phyloP scores from a whole-genome alignment of 2,329 filamentous ascomycete genomes.

The Colletotrichum graminicola region DNA sequence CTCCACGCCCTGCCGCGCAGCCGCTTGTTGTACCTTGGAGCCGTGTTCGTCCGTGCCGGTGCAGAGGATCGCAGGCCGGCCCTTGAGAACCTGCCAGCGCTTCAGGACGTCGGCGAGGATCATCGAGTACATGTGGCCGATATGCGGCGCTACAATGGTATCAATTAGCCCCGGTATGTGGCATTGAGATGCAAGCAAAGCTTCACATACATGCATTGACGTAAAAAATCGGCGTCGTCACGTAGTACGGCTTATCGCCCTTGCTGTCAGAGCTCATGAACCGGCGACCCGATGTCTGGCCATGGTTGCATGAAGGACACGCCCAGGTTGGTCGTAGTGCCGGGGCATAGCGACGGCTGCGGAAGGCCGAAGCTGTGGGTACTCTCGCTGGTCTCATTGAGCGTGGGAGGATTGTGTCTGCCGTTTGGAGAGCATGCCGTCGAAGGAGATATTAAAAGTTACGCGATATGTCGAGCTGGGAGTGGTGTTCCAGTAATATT shows the following conservation, averaged over 20 bases:
- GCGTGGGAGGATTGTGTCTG: neutral
- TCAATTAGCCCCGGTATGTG: conserved; percentile 41
- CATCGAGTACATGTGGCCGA: conserved; percentile 95
- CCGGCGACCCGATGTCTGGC: conserved; percentile 44
- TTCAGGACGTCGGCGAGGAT: conserved; percentile 92
- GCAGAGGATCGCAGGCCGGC: conserved; percentile 77
- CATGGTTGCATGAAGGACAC: conserved; percentile 48
- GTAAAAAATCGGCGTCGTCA: conserved; percentile 98
- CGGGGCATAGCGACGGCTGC: conserved; percentile 12
- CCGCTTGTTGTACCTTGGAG: conserved; percentile 94
- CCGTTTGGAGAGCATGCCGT: neutral
- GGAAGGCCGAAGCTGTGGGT: conserved; percentile 22
- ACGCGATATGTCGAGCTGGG: conserved; percentile 4
- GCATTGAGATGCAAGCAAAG: neutral
- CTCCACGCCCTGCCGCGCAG: conserved; percentile 75
- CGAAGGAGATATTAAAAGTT: neutral
- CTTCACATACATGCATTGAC: conserved; percentile 84
- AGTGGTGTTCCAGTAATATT: neutral
- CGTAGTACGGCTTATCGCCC: conserved; percentile 84
- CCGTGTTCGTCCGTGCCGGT: conserved; percentile 98
- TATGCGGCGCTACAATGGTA: conserved; percentile 78
- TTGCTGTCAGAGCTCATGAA: conserved; percentile 45
- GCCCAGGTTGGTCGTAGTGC: conserved; percentile 45
- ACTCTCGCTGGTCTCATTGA: conserved; percentile 34
- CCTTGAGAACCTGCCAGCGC: conserved; percentile 86